Percentiles rank a stretch among this genome's conserved stretches.
phyloP scores from a whole-genome alignment of 371 early-diverging fungal species.

The Mortierella sp. region DNA sequence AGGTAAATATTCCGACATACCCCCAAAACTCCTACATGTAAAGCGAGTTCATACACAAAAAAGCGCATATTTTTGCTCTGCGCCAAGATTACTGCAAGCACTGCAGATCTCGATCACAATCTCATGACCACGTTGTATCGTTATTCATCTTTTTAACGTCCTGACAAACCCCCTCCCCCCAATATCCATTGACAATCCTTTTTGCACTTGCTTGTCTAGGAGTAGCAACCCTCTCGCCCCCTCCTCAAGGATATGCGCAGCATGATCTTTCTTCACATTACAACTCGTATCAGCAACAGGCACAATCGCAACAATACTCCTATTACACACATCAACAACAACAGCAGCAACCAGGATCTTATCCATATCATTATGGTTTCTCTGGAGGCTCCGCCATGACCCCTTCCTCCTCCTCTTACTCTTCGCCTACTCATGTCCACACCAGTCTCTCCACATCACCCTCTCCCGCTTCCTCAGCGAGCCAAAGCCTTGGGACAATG shows the following conservation, averaged over 20 bases:
- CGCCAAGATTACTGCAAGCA: neutral
- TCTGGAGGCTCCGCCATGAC: slow-evolving; percentile 37
- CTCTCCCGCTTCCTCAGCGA: slow-evolving; percentile 34
- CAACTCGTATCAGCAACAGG: slow-evolving; percentile 25
- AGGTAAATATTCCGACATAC: slow-evolving; percentile 12
- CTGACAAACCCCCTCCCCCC: neutral
- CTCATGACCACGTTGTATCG: slow-evolving; percentile 9
- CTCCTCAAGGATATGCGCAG: slow-evolving; percentile 37
- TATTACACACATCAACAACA: slow-evolving; percentile 42
- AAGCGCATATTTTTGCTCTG: neutral
- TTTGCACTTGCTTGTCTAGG: slow-evolving; percentile 4
- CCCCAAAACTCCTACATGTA: too few species aligned
- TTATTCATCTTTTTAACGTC: slow-evolving; percentile 8
- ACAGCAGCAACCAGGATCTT: slow-evolving; percentile 19
- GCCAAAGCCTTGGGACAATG: slow-evolving; percentile 41
- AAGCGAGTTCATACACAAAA: too few species aligned
- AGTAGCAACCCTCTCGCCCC: slow-evolving; percentile 24
- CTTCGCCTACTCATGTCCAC: slow-evolving; percentile 43
- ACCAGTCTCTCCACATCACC: slow-evolving; percentile 42
- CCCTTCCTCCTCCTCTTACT: slow-evolving; percentile 46
- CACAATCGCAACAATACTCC: slow-evolving; percentile 15
- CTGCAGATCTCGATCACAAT: slow-evolving; percentile 20
- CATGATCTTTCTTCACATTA: slow-evolving; percentile 46
- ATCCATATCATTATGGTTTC: slow-evolving; percentile 32
- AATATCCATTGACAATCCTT: neutral